Evolutionary conservation across 1,284 basidiomycete species (phyloP).

Genomic region (Ceratobasidium sp.): DNA sequence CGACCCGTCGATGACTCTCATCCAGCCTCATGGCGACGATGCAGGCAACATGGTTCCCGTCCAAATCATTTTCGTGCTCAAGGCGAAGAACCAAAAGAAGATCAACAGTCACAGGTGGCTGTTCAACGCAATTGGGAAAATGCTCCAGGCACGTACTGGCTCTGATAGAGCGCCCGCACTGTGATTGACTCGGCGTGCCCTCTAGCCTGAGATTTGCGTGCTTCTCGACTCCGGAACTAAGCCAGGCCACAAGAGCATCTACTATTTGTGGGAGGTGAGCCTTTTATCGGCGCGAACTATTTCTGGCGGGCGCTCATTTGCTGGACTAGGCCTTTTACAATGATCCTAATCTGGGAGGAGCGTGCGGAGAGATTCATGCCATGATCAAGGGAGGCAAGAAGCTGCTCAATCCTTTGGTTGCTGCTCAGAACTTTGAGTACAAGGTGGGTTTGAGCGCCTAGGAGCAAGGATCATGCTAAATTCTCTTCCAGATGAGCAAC

Average conservation of each 20-base stretch:
- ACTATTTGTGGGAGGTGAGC: conserved; percentile 91
- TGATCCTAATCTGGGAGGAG: conserved; percentile 72
- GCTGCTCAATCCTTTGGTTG: conserved; percentile 90
- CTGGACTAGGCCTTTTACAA: conserved; percentile 47
- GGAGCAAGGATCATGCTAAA: neutral
- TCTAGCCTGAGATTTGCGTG: conserved; percentile 86
- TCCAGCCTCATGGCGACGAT: conserved; percentile 87
- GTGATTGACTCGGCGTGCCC: conserved; percentile 14
- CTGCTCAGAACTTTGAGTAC: conserved; percentile 98
- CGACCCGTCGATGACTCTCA: conserved; percentile 85
- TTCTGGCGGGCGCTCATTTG: neutral
- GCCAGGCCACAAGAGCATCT: conserved; percentile 95
- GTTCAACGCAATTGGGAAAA: conserved; percentile 93
- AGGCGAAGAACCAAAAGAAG: conserved; percentile 98
- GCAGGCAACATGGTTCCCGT: conserved; percentile 93
- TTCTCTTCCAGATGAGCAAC: conserved; percentile 80
- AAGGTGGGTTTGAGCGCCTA: conserved; percentile 51
- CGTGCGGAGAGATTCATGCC: conserved; percentile 91
- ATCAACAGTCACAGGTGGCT: conserved; percentile 98
- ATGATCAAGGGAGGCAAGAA: conserved; percentile 94
- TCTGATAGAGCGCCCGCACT: neutral
- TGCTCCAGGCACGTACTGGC: conserved; percentile 64
- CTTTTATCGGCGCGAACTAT: conserved; percentile 52
- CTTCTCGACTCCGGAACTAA: conserved; percentile 95
- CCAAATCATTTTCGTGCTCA: conserved; percentile 93